phyloP scores from a whole-genome alignment of 345 rosid species.

The Citrus unshiu region DNA sequence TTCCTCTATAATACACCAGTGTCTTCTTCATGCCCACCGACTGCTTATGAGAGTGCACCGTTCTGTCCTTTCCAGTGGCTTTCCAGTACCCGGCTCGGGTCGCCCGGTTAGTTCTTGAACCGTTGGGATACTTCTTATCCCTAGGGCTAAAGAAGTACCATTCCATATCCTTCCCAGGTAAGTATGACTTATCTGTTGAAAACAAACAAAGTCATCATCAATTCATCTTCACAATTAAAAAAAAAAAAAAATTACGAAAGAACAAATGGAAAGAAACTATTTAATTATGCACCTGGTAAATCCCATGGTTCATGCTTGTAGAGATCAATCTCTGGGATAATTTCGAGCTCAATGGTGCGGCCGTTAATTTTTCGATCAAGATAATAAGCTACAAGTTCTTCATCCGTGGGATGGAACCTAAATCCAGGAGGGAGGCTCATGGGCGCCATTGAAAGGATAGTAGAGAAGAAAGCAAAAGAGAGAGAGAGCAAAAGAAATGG shows the following conservation, averaged over 20 bases:
- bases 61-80: conserved; percentile 71
- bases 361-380: conserved; percentile 65
- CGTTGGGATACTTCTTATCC: conserved; percentile 79
- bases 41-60: conserved; percentile 42
- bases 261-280: neutral
- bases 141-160: conserved; percentile 80
- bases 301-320: conserved; percentile 88
- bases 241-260: neutral
- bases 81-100: conserved; percentile 76
- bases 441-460: conserved; percentile 41
- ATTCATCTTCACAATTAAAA: neutral
- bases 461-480: conserved; percentile 1
- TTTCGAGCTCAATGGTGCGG: conserved; percentile 62
- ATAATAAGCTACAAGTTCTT: conserved; percentile 76
- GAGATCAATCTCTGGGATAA: conserved; percentile 77
- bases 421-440: conserved; percentile 85
- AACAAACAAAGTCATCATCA: neutral
- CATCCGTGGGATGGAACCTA: conserved; percentile 83
- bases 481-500: conserved; percentile 7
- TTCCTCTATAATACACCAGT: conserved; percentile 66
- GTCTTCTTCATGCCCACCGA: conserved; percentile 80
- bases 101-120: conserved; percentile 74
- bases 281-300: conserved; percentile 49
- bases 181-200: conserved; percentile 57
- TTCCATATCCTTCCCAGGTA: conserved; percentile 77